Conservation (phyloP, 2,329 filamentous ascomycete species). For the Colletotrichum eleusines region DNA sequence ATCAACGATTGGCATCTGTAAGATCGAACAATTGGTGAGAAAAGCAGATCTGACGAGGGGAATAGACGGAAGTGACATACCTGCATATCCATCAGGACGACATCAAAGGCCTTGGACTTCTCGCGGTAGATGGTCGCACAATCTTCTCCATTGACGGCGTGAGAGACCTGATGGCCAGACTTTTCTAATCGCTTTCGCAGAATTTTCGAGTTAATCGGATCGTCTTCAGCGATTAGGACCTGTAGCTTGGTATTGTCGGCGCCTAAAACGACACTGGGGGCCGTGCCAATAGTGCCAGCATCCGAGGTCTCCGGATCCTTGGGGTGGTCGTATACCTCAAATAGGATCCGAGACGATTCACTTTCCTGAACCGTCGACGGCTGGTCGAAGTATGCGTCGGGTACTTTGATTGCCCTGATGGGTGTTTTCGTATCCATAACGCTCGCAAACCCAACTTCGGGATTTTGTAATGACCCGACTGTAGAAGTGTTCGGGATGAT, state of each 20-base stretch:
- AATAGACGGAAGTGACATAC: slow-evolving; percentile 60
- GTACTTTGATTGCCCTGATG: slow-evolving; percentile 61
- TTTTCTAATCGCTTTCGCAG: slow-evolving; percentile 84
- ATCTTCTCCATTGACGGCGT: slow-evolving; percentile 87
- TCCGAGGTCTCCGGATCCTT: slow-evolving; percentile 26
- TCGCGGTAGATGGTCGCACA: slow-evolving; percentile 80
- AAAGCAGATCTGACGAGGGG: neutral
- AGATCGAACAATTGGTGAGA: neutral
- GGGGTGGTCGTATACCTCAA: slow-evolving; percentile 51
- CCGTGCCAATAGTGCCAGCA: slow-evolving; percentile 13
- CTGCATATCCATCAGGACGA: slow-evolving; percentile 94
- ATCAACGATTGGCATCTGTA: slow-evolving; percentile 91
- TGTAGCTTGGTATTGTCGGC: slow-evolving; percentile 60
- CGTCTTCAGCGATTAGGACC: slow-evolving; percentile 87
- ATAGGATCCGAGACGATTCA: slow-evolving; percentile 53
- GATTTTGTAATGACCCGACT: slow-evolving; percentile 43
- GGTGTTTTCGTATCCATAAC: slow-evolving; percentile 60
- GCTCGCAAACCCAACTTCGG: slow-evolving; percentile 52
- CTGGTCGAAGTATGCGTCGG: slow-evolving; percentile 59
- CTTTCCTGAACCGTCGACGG: slow-evolving; percentile 48
- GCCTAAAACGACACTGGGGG: slow-evolving; percentile 25
- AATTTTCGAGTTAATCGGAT: slow-evolving; percentile 87
- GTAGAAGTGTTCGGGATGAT: slow-evolving; percentile 34
- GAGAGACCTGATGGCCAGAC: slow-evolving; percentile 75
- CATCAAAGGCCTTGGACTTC: slow-evolving; percentile 74